Evolutionary conservation across 305 asterid genomes (phyloP).

Genomic region (Fraxinus baroniana): DNA sequence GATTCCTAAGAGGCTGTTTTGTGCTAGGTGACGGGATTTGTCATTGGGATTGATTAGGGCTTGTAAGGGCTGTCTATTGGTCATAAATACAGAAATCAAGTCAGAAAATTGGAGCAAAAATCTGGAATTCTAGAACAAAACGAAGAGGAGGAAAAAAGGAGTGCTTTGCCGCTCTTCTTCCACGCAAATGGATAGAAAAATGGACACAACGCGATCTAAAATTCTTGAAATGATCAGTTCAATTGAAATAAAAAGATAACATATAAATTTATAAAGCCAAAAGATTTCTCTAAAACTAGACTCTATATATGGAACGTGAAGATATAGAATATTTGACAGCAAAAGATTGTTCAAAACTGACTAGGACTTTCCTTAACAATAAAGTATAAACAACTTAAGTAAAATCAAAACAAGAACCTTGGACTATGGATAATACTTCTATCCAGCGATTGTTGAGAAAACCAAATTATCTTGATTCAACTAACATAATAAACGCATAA

Average conservation of each 20-base stretch:
- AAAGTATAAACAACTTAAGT: not conserved
- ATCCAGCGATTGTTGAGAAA: not conserved
- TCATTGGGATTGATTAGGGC: not conserved
- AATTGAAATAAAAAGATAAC: not conserved
- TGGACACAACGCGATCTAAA: not conserved
- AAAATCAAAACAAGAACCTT: not conserved
- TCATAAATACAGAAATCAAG: not conserved
- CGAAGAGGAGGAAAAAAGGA: not conserved
- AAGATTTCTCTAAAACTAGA: not conserved
- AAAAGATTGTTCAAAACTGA: not conserved
- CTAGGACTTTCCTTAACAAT: not conserved
- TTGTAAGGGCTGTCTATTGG: not conserved
- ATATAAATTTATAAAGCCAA: not conserved
- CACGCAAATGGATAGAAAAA: not conserved
- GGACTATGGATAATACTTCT: not conserved
- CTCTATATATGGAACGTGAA: not conserved
- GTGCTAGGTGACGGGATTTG: not conserved
- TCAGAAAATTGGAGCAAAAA: not conserved
- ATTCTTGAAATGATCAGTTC: not conserved
- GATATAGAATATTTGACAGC: not conserved
- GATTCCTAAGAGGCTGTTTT: not conserved
- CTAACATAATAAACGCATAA: not conserved
- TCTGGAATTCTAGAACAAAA: not conserved
- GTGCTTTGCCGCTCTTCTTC: not conserved
- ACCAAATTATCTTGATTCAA: not conserved